Evolutionary conservation across 257 asterid genomes (phyloP).

Genomic region (Verbena officinalis): DNA sequence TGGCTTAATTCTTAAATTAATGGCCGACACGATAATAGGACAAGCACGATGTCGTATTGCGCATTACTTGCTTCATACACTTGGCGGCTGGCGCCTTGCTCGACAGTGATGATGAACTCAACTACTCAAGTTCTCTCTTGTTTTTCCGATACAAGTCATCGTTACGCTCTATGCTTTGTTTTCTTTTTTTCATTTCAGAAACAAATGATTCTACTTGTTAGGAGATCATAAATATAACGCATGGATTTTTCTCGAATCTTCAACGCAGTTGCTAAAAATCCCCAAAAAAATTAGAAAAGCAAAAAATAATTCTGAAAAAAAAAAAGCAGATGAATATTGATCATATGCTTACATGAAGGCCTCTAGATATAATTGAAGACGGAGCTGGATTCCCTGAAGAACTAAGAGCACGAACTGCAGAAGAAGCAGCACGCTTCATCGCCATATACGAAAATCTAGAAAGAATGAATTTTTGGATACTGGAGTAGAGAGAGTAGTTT

Average conservation of each 20-base stretch:
- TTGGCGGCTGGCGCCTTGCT: conserved; percentile 33
- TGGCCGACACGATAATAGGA: conserved; percentile 31
- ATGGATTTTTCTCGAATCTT: no score
- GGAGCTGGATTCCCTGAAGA: conserved; percentile 43
- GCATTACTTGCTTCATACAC: conserved; percentile 9
- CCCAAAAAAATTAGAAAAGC: neutral
- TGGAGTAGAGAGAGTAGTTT: conserved; percentile 26
- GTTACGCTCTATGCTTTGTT: conserved; percentile 30
- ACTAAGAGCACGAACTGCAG: conserved; percentile 65
- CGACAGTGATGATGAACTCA: conserved; percentile 19
- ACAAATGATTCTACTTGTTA: neutral
- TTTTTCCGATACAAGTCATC: conserved; percentile 19
- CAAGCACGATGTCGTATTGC: conserved; percentile 1
- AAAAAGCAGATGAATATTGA: neutral
- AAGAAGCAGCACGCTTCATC: conserved; percentile 69
- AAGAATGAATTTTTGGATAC: no score
- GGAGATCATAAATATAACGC: conserved; percentile 5
- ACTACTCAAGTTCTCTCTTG: neutral
- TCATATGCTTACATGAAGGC: conserved; percentile 60
- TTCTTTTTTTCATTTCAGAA: neutral
- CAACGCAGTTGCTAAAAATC: neutral
- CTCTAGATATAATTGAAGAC: conserved; percentile 49
- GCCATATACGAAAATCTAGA: conserved; percentile 46
- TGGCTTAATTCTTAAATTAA: neutral
- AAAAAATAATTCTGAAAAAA: neutral